These are phyloP conservation scores for Fusarium torulosum DNA, from an alignment of 2,329 filamentous ascomycete species.

Conservation along the genomic window DNA sequence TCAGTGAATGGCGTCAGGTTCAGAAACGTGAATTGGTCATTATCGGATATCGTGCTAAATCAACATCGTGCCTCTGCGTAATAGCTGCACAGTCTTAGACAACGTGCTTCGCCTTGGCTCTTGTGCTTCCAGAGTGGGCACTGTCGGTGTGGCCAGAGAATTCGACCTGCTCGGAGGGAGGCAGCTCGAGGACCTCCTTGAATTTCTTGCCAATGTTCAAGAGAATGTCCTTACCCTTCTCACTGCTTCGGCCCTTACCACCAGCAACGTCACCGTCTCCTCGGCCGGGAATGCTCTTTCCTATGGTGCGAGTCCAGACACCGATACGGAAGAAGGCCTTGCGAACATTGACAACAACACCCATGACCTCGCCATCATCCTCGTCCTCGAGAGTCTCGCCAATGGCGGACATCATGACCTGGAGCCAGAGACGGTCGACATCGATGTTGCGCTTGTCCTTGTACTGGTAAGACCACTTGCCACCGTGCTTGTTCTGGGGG, in stretches of 20 bases:
- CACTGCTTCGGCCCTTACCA: conserved; percentile 79
- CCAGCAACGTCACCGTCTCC: conserved; percentile 79
- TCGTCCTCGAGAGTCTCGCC: conserved; percentile 97
- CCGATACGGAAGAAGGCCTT: conserved; percentile 98
- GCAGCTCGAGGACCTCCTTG: conserved; percentile 90
- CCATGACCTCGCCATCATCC: conserved; percentile 97
- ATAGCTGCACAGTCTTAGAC: conserved; percentile 67
- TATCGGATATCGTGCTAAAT: conserved; percentile 48
- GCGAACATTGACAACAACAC: conserved; percentile 97
- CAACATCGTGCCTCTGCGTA: conserved; percentile 39
- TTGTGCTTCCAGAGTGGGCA: conserved; percentile 90
- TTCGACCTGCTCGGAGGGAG: conserved; percentile 82
- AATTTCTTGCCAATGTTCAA: conserved; percentile 88
- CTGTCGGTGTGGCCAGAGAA: conserved; percentile 97
- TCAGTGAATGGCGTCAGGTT: conserved; percentile 29
- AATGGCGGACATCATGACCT: conserved; percentile 96
- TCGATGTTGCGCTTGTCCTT: conserved; percentile 93
- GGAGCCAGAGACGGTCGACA: conserved; percentile 95
- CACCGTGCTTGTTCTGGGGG: conserved; percentile 97
- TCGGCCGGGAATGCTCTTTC: conserved; percentile 82
- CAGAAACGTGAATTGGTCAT: conserved; percentile 44
- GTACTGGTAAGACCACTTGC: conserved; percentile 99
- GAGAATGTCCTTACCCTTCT: conserved; percentile 89
- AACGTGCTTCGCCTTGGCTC: conserved; percentile 93
- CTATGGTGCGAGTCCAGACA: conserved; percentile 95